phyloP scores from a whole-genome alignment of 352 stramenopile genomes.

The Phytophthora chlamydospora region DNA sequence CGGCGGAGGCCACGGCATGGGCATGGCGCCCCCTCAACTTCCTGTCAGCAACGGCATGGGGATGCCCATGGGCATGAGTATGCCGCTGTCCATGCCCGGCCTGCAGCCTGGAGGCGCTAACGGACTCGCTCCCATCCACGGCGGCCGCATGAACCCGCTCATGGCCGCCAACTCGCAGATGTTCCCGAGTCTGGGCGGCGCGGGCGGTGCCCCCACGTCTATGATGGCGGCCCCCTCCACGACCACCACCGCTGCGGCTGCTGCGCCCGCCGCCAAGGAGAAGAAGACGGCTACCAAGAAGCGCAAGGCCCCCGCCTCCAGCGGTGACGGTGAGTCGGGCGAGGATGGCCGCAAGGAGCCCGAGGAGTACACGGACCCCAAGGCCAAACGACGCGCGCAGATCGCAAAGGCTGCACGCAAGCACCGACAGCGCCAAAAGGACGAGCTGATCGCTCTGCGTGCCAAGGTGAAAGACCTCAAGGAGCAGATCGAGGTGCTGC shows the following conservation, averaged over 20 bases:
- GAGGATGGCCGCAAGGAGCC: constrained; percentile 68
- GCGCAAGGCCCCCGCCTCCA: constrained; percentile 64
- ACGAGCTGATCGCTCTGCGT: constrained; percentile 85
- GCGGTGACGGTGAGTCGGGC: constrained; percentile 46
- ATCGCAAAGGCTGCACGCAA: constrained; percentile 90
- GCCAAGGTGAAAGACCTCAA: constrained; percentile 91
- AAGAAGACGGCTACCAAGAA: constrained; percentile 75
- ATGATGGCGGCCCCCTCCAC: constrained; percentile 19
- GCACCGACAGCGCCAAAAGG: constrained; percentile 88
- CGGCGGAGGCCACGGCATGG: constrained; percentile 43
- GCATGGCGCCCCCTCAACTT: constrained; percentile 44
- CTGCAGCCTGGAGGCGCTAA: constrained; percentile 41
- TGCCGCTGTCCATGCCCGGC: constrained; percentile 58
- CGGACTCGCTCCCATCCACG: constrained; percentile 67
- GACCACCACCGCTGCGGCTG: constrained; percentile 9
- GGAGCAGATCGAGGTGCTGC: constrained; percentile 89
- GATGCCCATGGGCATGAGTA: constrained; percentile 70
- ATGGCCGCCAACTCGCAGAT: constrained; percentile 68
- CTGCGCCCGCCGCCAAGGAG: constrained; percentile 43
- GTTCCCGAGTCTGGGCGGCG: constrained; percentile 63
- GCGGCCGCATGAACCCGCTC: constrained; percentile 68
- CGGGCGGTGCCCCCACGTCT: constrained; percentile 3
- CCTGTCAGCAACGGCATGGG: constrained; percentile 35
- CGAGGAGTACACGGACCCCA: constrained; percentile 85
- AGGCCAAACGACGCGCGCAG: constrained; percentile 86